These are phyloP conservation scores for Penicillium sp. DNA, from an alignment of 2,329 filamentous ascomycete species.

Conservation along the genomic window DNA sequence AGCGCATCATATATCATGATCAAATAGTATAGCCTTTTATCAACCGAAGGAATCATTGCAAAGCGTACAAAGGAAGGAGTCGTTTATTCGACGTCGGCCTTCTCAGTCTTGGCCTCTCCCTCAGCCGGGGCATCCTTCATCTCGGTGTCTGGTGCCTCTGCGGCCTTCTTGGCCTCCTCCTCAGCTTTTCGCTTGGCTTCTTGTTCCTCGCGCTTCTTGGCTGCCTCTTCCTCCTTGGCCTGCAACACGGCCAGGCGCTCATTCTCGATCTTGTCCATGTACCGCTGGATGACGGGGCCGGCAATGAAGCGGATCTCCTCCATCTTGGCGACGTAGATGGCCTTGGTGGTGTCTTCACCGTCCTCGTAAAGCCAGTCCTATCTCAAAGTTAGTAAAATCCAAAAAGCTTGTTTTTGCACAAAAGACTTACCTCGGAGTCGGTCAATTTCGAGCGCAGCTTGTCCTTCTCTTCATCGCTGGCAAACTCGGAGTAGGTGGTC, in stretches of 20 bases:
- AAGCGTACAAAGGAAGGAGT: background rate
- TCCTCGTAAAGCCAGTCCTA: conserved; percentile 99
- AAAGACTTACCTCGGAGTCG: conserved; percentile 69
- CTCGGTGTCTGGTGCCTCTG: conserved; percentile 46
- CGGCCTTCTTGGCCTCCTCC: conserved; percentile 58
- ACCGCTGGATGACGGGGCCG: conserved; percentile 86
- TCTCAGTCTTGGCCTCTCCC: conserved; percentile 23
- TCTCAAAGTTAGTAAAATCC: conserved; percentile 21
- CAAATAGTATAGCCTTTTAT: conserved; percentile 6
- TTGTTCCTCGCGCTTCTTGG: conserved; percentile 60
- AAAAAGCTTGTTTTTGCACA: background rate
- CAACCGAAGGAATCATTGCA: background rate
- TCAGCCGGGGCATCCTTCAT: conserved; percentile 57
- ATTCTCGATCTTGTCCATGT: conserved; percentile 89
- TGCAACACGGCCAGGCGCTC: conserved; percentile 71
- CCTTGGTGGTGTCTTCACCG: conserved; percentile 90
- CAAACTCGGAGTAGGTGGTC: conserved; percentile 82
- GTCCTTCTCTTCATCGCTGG: conserved; percentile 86
- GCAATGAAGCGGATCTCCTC: conserved; percentile 90
- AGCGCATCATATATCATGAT: conserved; percentile 9
- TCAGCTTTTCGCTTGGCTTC: conserved; percentile 77
- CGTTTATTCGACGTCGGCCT: conserved; percentile 10
- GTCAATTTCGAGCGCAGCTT: conserved; percentile 81
- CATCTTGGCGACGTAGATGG: conserved; percentile 88
- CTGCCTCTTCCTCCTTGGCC: conserved; percentile 61